Evolutionary conservation across 2,329 filamentous ascomycete species (phyloP).

Genomic region (Colletotrichum chrysophilum): DNA sequence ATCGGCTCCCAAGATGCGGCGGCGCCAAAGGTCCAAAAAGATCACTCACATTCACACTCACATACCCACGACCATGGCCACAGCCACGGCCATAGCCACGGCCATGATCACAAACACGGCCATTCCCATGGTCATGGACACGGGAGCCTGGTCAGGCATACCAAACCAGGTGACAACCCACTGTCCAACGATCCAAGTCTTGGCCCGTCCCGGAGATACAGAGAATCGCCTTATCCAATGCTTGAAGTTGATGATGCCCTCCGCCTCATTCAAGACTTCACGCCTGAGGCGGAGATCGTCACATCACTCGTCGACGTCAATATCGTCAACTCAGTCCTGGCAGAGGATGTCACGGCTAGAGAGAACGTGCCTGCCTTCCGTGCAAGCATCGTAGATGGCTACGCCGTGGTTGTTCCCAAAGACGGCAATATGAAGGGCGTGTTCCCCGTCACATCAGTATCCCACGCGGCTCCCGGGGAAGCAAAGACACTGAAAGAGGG

Average conservation of each 20-base stretch:
- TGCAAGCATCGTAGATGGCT: constrained; percentile 96
- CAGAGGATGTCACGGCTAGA: constrained; percentile 78
- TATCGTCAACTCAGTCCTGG: constrained; percentile 79
- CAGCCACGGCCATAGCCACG: constrained; percentile 57
- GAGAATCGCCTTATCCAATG: constrained; percentile 93
- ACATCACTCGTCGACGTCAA: constrained; percentile 65
- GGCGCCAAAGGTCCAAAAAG: constrained; percentile 44
- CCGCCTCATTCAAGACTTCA: constrained; percentile 72
- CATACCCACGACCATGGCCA: constrained; percentile 52
- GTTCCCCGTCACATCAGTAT: constrained; percentile 86
- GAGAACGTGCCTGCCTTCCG: constrained; percentile 92
- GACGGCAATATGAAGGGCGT: constrained; percentile 73
- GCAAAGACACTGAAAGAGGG: constrained; percentile 70
- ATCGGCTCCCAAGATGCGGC: constrained; percentile 38
- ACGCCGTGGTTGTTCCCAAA: constrained; percentile 76
- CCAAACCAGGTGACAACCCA: constrained; percentile 61
- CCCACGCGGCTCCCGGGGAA: constrained; percentile 80
- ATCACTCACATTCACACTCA: constrained; percentile 55
- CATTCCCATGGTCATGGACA: constrained; percentile 67
- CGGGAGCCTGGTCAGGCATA: constrained; percentile 74
- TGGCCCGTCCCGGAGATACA: constrained; percentile 73
- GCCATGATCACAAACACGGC: constrained; percentile 54
- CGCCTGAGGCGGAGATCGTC: constrained; percentile 65
- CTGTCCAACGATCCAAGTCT: constrained; percentile 66
- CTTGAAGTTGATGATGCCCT: constrained; percentile 84